A percentile compares a stretch with the other conserved stretches of the same genome.
These are phyloP conservation scores for Pythium phragmitis DNA, from an alignment of 352 stramenopile genomes.

Conservation along the genomic window DNA sequence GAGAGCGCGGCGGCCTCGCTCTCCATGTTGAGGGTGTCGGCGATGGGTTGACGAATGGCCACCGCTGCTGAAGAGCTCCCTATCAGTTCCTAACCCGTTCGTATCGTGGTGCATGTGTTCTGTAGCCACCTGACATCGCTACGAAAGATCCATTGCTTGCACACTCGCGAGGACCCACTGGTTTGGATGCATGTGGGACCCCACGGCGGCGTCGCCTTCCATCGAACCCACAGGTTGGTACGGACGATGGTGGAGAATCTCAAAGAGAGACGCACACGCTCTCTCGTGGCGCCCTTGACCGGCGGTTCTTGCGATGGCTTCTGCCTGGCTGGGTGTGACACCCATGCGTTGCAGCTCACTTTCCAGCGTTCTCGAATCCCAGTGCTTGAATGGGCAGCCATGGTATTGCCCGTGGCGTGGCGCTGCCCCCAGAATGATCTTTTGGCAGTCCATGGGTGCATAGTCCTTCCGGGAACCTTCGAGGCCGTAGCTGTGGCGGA, in stretches of 20 bases:
- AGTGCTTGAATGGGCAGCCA: slow-evolving; percentile 82
- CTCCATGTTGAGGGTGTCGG: slow-evolving; percentile 3
- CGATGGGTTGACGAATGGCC: slow-evolving; percentile 6
- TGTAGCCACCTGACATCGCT: not conserved
- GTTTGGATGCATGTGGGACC: slow-evolving; percentile 51
- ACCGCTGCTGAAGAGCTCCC: not conserved
- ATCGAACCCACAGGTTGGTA: slow-evolving; percentile 4
- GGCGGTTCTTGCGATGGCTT: slow-evolving; percentile 36
- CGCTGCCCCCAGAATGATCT: slow-evolving; percentile 47
- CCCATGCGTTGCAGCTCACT: slow-evolving; percentile 40
- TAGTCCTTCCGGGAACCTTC: slow-evolving; percentile 80
- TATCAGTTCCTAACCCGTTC: slow-evolving; percentile 18
- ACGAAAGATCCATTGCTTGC: not conserved
- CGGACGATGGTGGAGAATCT: slow-evolving; percentile 35
- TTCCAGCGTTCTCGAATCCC: slow-evolving; percentile 44
- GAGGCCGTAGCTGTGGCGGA: slow-evolving; percentile 85
- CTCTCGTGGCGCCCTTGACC: slow-evolving; percentile 35
- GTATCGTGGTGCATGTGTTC: slow-evolving; percentile 6
- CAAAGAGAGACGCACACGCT: slow-evolving; percentile 54
- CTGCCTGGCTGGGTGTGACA: slow-evolving; percentile 21
- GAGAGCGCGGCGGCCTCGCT: not conserved
- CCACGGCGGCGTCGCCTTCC: not conserved
- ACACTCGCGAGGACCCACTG: slow-evolving; percentile 51
- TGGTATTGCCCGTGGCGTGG: slow-evolving; percentile 73
- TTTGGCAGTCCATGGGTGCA: slow-evolving; percentile 47